These are phyloP conservation scores for Penicillium rolfsii DNA, from an alignment of 2,329 filamentous ascomycete genomes.

Conservation along the genomic window DNA sequence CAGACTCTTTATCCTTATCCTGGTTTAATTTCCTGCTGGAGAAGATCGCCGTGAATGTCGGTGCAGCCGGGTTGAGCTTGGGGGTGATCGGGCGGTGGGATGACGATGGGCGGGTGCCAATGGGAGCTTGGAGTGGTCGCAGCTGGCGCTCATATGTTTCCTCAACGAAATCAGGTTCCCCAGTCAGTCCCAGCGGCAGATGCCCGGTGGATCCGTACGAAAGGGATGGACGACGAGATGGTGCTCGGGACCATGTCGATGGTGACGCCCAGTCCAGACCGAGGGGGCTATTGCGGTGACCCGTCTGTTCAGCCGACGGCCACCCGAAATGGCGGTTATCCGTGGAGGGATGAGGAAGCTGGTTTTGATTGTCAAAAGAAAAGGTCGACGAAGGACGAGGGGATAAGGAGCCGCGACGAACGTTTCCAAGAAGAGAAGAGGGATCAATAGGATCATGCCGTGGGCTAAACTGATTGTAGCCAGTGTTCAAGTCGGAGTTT, in stretches of 20 bases:
- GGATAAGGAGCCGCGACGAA: conserved; percentile 49
- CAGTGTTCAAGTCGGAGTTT: conserved; percentile 39
- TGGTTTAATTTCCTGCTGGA: conserved; percentile 52
- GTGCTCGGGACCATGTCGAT: conserved; percentile 71
- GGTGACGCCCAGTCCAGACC: conserved; percentile 58
- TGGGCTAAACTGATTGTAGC: conserved; percentile 53
- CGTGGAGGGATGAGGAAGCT: conserved; percentile 73
- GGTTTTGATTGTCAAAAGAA: conserved; percentile 57
- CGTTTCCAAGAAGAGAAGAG: conserved; percentile 47
- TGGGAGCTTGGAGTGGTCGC: conserved; percentile 64
- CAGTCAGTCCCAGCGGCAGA: conserved; percentile 58
- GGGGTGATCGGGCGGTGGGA: conserved; percentile 60
- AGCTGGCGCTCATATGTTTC: conserved; percentile 52
- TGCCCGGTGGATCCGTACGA: conserved; percentile 74
- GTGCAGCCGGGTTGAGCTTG: conserved; percentile 82
- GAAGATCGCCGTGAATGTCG: conserved; percentile 79
- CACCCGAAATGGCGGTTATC: conserved; percentile 78
- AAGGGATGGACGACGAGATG: conserved; percentile 78
- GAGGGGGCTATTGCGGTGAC: conserved; percentile 56
- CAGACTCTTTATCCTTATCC: conserved; percentile 38
- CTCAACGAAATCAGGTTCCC: conserved; percentile 54
- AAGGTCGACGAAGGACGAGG: conserved; percentile 57
- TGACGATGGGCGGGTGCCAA: conserved; percentile 74
- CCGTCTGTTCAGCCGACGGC: conserved; percentile 56
- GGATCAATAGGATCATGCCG: conserved; percentile 53